A percentile compares a stretch with the other conserved stretches of the same genome.
phyloP scores from a whole-genome alignment of 768 basidiomycete species.

The Termitomyces sp. region DNA sequence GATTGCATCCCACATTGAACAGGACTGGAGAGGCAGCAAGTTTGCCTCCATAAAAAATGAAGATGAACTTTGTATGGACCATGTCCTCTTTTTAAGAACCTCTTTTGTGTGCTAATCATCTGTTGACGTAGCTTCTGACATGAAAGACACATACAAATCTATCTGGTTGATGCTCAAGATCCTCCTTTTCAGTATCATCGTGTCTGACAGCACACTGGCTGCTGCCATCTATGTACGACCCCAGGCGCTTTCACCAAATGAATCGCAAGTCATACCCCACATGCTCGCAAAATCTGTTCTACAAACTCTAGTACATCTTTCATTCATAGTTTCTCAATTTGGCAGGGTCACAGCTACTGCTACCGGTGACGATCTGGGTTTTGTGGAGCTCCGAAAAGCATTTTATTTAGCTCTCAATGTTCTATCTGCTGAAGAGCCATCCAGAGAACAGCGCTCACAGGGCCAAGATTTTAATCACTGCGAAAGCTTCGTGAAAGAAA shows the following conservation, averaged over 20 bases:
- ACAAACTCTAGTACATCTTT: slow-evolving; percentile 57
- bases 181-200: slow-evolving; percentile 61
- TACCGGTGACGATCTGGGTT: slow-evolving; percentile 40
- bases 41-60: slow-evolving; percentile 29
- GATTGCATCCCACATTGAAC: slow-evolving; percentile 41
- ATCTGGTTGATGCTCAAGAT: slow-evolving; percentile 74
- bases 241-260: slow-evolving; percentile 13
- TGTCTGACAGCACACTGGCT: slow-evolving; percentile 59
- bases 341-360: slow-evolving; percentile 62
- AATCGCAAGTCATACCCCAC: slow-evolving; percentile 10
- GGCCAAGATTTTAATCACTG: slow-evolving; percentile 26
- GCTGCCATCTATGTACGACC: slow-evolving; percentile 51
- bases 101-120: neutral
- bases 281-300: slow-evolving; percentile 53
- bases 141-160: slow-evolving; percentile 40
- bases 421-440: slow-evolving; percentile 33
- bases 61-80: slow-evolving; percentile 26
- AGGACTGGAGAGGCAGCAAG: slow-evolving; percentile 42
- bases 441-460: slow-evolving; percentile 19
- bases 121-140: slow-evolving; percentile 33
- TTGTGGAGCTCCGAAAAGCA: slow-evolving; percentile 67
- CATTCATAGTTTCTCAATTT: slow-evolving; percentile 78
- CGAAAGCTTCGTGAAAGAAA: slow-evolving; percentile 26
- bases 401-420: slow-evolving; percentile 81
- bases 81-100: neutral